Evolutionary conservation across 176 grass and related monocot genomes (phyloP).

Genomic region (Alloteropsis semialata): DNA sequence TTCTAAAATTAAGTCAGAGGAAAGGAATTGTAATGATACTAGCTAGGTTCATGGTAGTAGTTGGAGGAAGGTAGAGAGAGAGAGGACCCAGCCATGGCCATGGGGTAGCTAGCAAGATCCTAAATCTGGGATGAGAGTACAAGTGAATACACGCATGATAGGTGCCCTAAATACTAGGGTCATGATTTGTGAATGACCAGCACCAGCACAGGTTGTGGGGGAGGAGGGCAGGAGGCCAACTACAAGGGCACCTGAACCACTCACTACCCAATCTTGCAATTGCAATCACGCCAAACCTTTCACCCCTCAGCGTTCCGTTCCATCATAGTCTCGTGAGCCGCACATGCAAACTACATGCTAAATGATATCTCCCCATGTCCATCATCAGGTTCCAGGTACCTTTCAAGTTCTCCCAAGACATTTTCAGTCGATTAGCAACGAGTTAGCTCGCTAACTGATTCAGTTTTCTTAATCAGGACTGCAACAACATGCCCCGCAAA

Average conservation of each 20-base stretch:
- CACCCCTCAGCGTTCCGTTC: neutral
- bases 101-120: slow-evolving; percentile 27
- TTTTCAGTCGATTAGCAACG: neutral
- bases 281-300: slow-evolving; percentile 15
- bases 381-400: neutral
- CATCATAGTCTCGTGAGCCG: slow-evolving; percentile 22
- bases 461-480: neutral
- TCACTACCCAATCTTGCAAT: slow-evolving; percentile 25
- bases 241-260: slow-evolving; percentile 11
- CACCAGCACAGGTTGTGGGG: neutral
- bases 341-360: slow-evolving; percentile 20
- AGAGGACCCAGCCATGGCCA: neutral
- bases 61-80: slow-evolving; percentile 20
- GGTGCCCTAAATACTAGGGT: neutral
- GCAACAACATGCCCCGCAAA: neutral
- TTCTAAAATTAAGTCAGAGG: neutral
- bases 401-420: neutral
- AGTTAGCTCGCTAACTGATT: neutral
- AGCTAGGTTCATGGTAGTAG: slow-evolving; percentile 28
- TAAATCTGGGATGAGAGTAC: slow-evolving; percentile 3
- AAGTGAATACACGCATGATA: neutral
- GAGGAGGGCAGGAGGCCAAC: slow-evolving; percentile 8
- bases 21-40: neutral
- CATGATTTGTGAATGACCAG: slow-evolving; percentile 21
- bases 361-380: neutral